Evolutionary conservation across 345 rosid genomes (phyloP), one percentile per base, ranked within the genome.

Genomic region (Sisymbrium altissimum): DNA sequence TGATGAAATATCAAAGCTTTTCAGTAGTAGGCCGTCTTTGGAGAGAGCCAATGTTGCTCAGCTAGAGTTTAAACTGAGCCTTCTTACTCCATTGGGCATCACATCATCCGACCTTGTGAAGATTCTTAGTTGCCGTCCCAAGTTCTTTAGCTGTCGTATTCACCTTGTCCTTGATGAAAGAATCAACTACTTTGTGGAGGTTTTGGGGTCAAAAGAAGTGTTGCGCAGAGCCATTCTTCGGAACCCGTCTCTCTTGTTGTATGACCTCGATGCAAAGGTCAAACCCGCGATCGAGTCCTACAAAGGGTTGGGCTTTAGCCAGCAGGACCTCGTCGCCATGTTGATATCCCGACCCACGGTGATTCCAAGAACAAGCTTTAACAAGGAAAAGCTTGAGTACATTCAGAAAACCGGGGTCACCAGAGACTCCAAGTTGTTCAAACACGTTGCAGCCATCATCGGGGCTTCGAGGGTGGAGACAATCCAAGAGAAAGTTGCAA

Each of bases 221-320:
- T 79, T 90, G 15, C 84, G 83, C 4, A 88, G 78, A 79, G 92
- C 87, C 65, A 83, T 93, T 76, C 43, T 88, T 25, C 67, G 96
- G 57, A 90, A 90, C 53, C 98, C 98, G 4, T 90, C 97, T 0
- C 84, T 90, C 46, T 75, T 93, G 84, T 81, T 85, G 18, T 89
- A 90, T 74, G 93, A 90, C 38, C 83, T 90, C 32, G 79, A 86
- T 40, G 65, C 74, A 11, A 73, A 50, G 77, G 79, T 93, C 55
- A 87, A 87, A 50, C 91, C 95, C 1, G 79, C 66, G 6, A 75
- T 93, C 46, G 83, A 80, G 2, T 69, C 79, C 17, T 93, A 93
- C 71, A 90, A 83, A 76, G 72, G 68, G 25, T 14, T 86, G 66
- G 98, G 98, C 12, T 54, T 88, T 33, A 62, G 78, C 57, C 77